Percentiles rank a stretch among this genome's conserved stretches.
Conservation (phyloP, 2,329 filamentous ascomycete genomes). For the Sarocladium kiliense region DNA sequence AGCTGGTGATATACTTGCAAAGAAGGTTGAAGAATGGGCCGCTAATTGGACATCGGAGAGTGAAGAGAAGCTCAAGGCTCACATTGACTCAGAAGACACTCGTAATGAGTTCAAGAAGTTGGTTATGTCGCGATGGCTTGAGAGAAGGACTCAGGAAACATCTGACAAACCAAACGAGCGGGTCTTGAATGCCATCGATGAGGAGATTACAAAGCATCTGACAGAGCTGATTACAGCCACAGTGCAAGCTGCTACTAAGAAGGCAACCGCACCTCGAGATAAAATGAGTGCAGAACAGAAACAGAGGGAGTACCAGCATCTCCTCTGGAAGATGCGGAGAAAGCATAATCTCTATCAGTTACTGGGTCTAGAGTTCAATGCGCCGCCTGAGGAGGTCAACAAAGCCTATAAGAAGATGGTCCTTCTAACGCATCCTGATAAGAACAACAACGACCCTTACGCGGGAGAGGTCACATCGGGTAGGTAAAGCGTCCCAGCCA, state of each 20-base stretch:
- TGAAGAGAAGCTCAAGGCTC: not conserved
- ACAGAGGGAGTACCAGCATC: not conserved
- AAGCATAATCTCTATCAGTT: not conserved
- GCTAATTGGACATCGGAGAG: not conserved
- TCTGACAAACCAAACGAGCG: not conserved
- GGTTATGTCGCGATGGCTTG: not conserved
- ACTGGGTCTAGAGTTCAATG: not conserved
- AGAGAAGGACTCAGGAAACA: not conserved
- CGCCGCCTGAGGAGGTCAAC: not conserved
- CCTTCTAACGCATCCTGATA: not conserved
- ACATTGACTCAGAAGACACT: not conserved
- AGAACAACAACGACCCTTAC: not conserved
- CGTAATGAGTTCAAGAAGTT: not conserved
- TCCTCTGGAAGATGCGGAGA: not conserved
- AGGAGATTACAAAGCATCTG: not conserved
- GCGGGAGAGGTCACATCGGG: not conserved
- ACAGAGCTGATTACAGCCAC: not conserved
- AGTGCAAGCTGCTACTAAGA: not conserved
- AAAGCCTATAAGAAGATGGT: not conserved
- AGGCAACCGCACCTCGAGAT: not conserved
- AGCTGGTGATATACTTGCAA: not conserved
- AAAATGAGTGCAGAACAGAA: not conserved
- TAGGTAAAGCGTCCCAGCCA: not conserved
- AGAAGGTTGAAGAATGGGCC: not conserved
- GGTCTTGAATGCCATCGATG: not conserved